A percentile compares a stretch with the other conserved stretches of the same genome.
These are phyloP conservation scores for Phytophthora pseudosyringae DNA, from an alignment of 352 stramenopile species.

Conservation along the genomic window DNA sequence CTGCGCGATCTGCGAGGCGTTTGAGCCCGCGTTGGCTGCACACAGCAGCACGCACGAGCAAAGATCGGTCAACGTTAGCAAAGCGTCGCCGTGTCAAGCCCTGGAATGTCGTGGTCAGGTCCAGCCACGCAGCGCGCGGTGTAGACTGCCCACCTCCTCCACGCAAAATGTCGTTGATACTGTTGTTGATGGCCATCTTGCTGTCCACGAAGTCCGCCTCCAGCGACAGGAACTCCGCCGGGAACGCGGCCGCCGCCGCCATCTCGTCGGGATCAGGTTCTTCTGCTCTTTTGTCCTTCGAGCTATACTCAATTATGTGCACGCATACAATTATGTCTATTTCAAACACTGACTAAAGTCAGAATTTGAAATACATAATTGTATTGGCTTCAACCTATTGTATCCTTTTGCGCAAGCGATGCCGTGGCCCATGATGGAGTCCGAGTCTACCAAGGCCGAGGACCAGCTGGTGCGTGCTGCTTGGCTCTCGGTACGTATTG, in stretches of 20 bases:
- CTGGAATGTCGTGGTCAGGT: not conserved
- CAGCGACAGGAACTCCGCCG: conserved; percentile 66
- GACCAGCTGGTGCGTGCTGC: conserved; percentile 44
- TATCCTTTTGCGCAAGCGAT: conserved; percentile 6
- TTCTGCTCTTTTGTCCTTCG: not conserved
- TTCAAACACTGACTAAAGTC: too few species aligned
- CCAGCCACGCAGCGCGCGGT: not conserved
- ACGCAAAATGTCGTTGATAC: conserved; percentile 67
- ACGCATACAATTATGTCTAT: too few species aligned
- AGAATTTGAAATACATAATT: not conserved
- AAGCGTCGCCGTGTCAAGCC: conserved; percentile 15
- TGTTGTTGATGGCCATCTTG: conserved; percentile 87
- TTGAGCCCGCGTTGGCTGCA: conserved; percentile 39
- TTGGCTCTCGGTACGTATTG: too few species aligned
- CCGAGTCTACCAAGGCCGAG: conserved; percentile 38
- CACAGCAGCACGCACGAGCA: not conserved
- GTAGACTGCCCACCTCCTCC: conserved; percentile 38
- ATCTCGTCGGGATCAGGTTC: conserved; percentile 8
- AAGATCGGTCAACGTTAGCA: conserved; percentile 14
- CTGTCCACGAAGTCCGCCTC: conserved; percentile 84
- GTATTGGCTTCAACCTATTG: conserved; percentile 9
- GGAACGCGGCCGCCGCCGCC: conserved; percentile 47
- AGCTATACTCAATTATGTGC: not conserved
- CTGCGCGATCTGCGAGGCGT: conserved; percentile 61
- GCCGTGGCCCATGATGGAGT: conserved; percentile 29